A percentile compares a stretch with the other conserved stretches of the same genome.
phyloP scores from a whole-genome alignment of 2,329 filamentous ascomycete genomes.

The Delphinella strobiligena region DNA sequence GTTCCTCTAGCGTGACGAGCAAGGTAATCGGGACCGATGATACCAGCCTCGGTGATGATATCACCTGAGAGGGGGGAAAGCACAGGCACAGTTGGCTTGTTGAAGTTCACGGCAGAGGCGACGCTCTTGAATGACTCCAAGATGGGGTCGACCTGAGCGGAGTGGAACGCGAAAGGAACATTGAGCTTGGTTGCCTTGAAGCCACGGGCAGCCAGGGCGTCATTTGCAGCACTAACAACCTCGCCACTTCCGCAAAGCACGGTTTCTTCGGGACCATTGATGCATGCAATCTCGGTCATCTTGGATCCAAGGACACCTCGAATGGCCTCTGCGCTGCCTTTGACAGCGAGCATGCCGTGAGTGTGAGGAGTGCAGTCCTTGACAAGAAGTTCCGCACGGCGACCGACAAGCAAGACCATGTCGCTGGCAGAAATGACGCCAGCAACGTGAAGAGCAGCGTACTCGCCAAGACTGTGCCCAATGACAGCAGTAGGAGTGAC shows the following conservation, averaged over 20 bases:
- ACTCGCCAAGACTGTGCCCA: slow-evolving; percentile 56
- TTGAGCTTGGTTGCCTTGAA: slow-evolving; percentile 53
- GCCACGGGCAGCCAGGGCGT: slow-evolving; percentile 37
- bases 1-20: slow-evolving; percentile 53
- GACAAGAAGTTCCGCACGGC: slow-evolving; percentile 53
- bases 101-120: slow-evolving; percentile 43
- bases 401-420: slow-evolving; percentile 59
- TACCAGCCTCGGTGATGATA: slow-evolving; percentile 44
- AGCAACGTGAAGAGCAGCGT: slow-evolving; percentile 58
- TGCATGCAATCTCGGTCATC: slow-evolving; percentile 51
- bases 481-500: slow-evolving; percentile 42
- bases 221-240: slow-evolving; percentile 43
- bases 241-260: slow-evolving; percentile 56
- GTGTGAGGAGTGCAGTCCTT: slow-evolving; percentile 53
- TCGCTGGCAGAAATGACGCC: slow-evolving; percentile 60
- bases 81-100: slow-evolving; percentile 46
- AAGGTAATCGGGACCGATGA: slow-evolving; percentile 51
- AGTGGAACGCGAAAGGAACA: slow-evolving; percentile 57
- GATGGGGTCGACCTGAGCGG: slow-evolving; percentile 52
- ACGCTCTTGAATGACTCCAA: slow-evolving; percentile 46
- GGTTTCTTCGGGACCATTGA: slow-evolving; percentile 64
- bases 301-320: slow-evolving; percentile 38
- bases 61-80: slow-evolving; percentile 56
- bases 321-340: slow-evolving; percentile 39
- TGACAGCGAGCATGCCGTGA: slow-evolving; percentile 55